These are phyloP conservation scores for Stentor coeruleus DNA, from an alignment of 73 alveolate genomes.

Conservation along the genomic window DNA sequence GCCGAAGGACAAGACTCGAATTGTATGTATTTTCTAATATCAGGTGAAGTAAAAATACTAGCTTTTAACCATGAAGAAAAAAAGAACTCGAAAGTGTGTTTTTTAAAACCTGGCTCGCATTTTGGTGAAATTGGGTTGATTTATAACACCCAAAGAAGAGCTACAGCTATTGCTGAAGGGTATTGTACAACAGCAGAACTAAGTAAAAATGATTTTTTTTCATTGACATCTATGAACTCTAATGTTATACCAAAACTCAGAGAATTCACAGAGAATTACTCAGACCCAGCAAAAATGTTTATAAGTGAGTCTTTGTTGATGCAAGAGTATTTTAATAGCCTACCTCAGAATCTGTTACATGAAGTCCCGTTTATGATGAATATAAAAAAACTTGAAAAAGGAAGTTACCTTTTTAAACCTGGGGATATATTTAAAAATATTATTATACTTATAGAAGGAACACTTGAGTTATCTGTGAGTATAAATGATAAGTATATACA, in stretches of 20 bases:
- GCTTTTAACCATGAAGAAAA: slow-evolving; percentile 14
- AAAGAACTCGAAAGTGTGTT: slow-evolving; percentile 24
- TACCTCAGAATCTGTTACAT: background rate
- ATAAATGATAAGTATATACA: slow-evolving; percentile 8
- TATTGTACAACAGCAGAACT: slow-evolving; percentile 35
- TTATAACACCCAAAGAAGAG: slow-evolving; percentile 44
- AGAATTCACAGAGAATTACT: background rate
- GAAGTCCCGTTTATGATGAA: slow-evolving; percentile 11
- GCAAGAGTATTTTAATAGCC: background rate
- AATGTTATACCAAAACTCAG: background rate
- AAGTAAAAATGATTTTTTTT: slow-evolving; percentile 17
- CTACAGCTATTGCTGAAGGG: slow-evolving; percentile 33
- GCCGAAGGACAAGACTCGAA: slow-evolving; percentile 38
- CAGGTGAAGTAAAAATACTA: slow-evolving; percentile 33
- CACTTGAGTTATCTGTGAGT: slow-evolving; percentile 18
- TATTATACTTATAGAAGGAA: background rate
- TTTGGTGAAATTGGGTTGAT: slow-evolving; percentile 55
- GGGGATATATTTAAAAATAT: slow-evolving; percentile 2
- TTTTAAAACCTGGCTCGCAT: slow-evolving; percentile 32
- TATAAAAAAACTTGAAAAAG: background rate
- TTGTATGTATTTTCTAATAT: slow-evolving; percentile 24
- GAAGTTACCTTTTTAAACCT: slow-evolving; percentile 21
- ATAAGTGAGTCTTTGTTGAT: background rate
- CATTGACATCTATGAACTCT: background rate
- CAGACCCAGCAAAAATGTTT: background rate